These are phyloP conservation scores for Myriosclerotinia scirpicola DNA, from an alignment of 2,329 filamentous ascomycete species.

Conservation along the genomic window DNA sequence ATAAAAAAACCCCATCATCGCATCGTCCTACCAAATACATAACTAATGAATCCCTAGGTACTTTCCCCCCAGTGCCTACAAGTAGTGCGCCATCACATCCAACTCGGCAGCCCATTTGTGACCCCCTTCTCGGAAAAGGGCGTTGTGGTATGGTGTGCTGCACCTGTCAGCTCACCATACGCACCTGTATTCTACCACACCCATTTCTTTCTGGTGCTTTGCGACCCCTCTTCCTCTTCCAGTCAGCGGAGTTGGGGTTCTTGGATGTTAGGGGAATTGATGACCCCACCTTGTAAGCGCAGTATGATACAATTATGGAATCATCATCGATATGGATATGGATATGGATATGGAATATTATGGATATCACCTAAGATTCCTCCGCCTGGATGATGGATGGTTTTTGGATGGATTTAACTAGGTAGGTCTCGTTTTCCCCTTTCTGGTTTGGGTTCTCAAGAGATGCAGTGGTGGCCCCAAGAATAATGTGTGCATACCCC, in stretches of 20 bases:
- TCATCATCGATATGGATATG: too few relatives aligned
- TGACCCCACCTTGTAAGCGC: conserved; percentile 7
- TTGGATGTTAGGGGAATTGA: not conserved
- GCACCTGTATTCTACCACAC: not conserved
- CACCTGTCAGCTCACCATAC: conserved; percentile 2
- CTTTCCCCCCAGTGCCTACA: not conserved
- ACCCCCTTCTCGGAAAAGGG: conserved; percentile 11
- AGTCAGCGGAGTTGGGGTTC: conserved; percentile 2
- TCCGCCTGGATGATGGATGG: not conserved
- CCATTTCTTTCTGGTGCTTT: not conserved
- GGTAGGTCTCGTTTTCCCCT: not conserved
- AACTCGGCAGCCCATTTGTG: conserved; percentile 14
- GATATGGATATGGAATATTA: too few relatives aligned
- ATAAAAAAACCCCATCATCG: not conserved
- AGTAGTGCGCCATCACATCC: not conserved
- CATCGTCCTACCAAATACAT: not conserved
- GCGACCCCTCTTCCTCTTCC: conserved; percentile 7
- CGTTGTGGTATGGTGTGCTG: not conserved
- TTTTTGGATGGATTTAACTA: not conserved
- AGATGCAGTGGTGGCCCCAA: not conserved
- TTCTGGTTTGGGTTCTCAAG: not conserved
- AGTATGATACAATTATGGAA: not conserved
- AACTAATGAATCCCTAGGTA: not conserved
- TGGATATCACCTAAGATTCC: conserved; percentile 10
- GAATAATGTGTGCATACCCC: conserved; percentile 1